These are phyloP conservation scores for Myriangium duriaei DNA, from an alignment of 2,329 filamentous ascomycete species.

Conservation along the genomic window DNA sequence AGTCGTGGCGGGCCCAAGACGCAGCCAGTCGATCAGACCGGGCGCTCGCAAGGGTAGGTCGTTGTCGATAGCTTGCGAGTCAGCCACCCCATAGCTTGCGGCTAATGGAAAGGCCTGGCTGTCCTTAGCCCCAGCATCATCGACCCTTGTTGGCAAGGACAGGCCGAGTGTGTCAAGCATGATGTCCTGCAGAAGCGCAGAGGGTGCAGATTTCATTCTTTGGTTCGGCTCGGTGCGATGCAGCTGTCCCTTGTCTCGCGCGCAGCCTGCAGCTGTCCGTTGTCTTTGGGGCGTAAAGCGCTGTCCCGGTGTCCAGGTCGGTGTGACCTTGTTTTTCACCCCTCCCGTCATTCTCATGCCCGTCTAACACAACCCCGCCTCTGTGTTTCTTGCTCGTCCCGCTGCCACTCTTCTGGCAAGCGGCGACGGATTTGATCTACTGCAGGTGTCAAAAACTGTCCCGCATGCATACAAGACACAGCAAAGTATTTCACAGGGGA, in stretches of 20 bases:
- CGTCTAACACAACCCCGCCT: too few relatives aligned
- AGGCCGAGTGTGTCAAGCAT: background rate
- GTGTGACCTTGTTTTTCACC: background rate
- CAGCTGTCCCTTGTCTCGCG: conserved; percentile 2
- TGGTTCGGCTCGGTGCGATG: conserved; percentile 10
- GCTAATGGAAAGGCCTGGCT: too few relatives aligned
- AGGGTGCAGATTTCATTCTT: background rate
- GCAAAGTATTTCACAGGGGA: background rate
- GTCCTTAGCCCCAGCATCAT: too few relatives aligned
- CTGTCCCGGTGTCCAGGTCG: background rate
- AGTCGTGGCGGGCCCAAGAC: too few relatives aligned
- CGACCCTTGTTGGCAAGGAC: too few relatives aligned
- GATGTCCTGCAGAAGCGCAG: background rate
- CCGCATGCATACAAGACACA: background rate
- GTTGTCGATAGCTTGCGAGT: too few relatives aligned
- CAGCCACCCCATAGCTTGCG: too few relatives aligned
- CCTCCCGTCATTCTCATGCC: background rate
- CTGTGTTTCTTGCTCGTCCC: too few relatives aligned
- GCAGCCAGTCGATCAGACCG: too few relatives aligned
- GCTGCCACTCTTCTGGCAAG: too few relatives aligned
- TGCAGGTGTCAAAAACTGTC: background rate
- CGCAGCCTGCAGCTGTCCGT: conserved; percentile 17
- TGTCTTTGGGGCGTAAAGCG: background rate
- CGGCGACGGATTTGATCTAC: too few relatives aligned
- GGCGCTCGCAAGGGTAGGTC: too few relatives aligned